Base-by-base conservation (phyloP, 2,329 filamentous ascomycete genomes). In the Epichloe aotearoae region DNA sequence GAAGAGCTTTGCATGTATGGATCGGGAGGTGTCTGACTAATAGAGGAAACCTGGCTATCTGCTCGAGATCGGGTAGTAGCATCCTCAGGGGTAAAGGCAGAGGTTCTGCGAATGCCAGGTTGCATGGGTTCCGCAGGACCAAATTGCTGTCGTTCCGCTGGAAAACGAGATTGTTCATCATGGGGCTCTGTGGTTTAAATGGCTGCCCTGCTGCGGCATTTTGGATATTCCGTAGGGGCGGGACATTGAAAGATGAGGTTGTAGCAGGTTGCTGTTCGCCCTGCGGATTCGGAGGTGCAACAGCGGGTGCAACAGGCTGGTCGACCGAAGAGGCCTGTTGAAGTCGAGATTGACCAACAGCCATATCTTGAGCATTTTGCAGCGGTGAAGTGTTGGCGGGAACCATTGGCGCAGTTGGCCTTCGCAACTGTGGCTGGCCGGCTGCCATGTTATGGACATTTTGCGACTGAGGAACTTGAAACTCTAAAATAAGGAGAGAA, bases 21-120 rank as follows among this genome's bases (percentile, higher is more conserved):
- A 12, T 56, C 57, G n/a, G 53, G 36, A 6, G 53, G 54, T 1
- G 56, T 55, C 0, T 55, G 55, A 5, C 51, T 49, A 17, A 57
- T 12, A 19, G 55, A 45, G 1, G 56, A 58, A 2, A 56, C 54
- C 20, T 51, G 47, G 20, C 57, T 56, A 37, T 56, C 52, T 0
- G 51, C 50, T 30, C 57, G 52, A 15, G 53, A 38, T 8, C 52
- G 52, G 14, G 51, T 38, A 8, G 56, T 53, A 15, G 53, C 55
- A 17, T 55, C 49, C 8, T 54, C 50, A 34, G 50, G 47, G 10
- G 41, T 47, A 17, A 52, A 47, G 3, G 50, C 53, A 12, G 51
- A 50, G 11, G 41, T 50, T 6, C 52, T 50, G 19, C 50, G 50
- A 15, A 49, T 20, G 11, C 36, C 46, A 46, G 46, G 10, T 43